Conservation (phyloP, 257 asterid species). For the Leonotis leonurus region DNA sequence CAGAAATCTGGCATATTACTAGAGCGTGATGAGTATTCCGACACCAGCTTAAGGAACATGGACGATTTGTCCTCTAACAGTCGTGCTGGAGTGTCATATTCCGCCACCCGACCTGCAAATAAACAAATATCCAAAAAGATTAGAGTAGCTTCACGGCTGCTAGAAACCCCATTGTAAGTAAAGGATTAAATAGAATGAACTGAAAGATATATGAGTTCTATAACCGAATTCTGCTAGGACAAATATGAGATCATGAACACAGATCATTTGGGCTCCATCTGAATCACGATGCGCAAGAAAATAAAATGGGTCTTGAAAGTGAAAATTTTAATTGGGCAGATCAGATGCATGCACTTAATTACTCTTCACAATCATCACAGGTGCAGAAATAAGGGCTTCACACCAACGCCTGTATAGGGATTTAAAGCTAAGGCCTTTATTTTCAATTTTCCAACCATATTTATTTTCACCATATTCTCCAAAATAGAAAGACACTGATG, state of each 20-base stretch:
- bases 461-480: neutral
- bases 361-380: neutral
- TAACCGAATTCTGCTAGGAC: too few species aligned
- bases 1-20: constrained; percentile 45
- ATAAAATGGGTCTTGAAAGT: too few species aligned
- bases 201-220: too few species aligned
- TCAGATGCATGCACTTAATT: neutral
- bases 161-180: neutral
- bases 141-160: neutral
- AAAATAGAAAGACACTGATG: too few species aligned
- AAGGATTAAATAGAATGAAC: neutral
- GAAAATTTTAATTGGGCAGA: too few species aligned
- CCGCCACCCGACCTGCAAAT: constrained; percentile 87
- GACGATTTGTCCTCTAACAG: constrained; percentile 91
- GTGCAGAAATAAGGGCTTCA: neutral
- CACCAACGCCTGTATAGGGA: neutral
- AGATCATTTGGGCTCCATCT: too few species aligned
- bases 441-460: neutral
- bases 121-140: neutral
- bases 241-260: too few species aligned
- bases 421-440: neutral
- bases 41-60: constrained; percentile 89
- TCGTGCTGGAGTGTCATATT: constrained; percentile 79
- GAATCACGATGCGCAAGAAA: too few species aligned
- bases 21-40: constrained; percentile 83